phyloP scores from a whole-genome alignment of 2,329 filamentous ascomycete species.

The Cercospora nicotianae region DNA sequence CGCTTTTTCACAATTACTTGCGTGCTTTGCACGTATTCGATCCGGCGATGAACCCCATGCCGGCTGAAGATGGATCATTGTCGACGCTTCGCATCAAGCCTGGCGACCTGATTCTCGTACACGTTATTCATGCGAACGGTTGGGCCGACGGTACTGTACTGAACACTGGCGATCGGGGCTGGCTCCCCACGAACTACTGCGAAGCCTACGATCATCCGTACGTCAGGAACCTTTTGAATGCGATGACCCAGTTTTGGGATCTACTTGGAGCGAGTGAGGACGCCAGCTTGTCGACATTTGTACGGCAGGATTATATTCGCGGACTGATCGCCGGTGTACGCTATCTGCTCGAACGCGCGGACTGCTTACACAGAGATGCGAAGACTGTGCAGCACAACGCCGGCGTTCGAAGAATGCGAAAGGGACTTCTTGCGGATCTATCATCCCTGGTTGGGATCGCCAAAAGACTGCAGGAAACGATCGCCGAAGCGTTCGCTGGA shows the following conservation, averaged over 20 bases:
- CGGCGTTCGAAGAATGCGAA: conserved; percentile 74
- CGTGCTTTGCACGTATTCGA: conserved; percentile 93
- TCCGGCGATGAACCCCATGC: conserved; percentile 63
- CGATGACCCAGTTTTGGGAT: conserved; percentile 90
- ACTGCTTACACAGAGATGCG: conserved; percentile 83
- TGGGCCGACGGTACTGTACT: conserved; percentile 96
- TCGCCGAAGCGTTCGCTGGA: conserved; percentile 52
- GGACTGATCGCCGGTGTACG: conserved; percentile 91
- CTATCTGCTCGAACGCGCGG: conserved; percentile 81
- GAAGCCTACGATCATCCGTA: conserved; percentile 88
- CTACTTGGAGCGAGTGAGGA: conserved; percentile 66
- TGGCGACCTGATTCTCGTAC: conserved; percentile 89
- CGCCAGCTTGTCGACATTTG: conserved; percentile 75
- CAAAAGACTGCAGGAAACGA: conserved; percentile 77
- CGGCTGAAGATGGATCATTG: conserved; percentile 63
- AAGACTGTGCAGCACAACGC: conserved; percentile 72
- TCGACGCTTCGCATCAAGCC: conserved; percentile 84
- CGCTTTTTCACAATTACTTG: conserved; percentile 89
- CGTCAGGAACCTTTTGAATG: conserved; percentile 80
- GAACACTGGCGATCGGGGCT: conserved; percentile 81
- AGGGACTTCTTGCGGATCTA: conserved; percentile 83
- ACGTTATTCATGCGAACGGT: conserved; percentile 96
- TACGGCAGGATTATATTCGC: conserved; percentile 90
- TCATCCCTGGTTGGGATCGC: conserved; percentile 86
- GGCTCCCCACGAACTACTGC: conserved; percentile 98